Base-by-base conservation (phyloP, 2,329 filamentous ascomycete species). In the Tolypocladium amazonense region DNA sequence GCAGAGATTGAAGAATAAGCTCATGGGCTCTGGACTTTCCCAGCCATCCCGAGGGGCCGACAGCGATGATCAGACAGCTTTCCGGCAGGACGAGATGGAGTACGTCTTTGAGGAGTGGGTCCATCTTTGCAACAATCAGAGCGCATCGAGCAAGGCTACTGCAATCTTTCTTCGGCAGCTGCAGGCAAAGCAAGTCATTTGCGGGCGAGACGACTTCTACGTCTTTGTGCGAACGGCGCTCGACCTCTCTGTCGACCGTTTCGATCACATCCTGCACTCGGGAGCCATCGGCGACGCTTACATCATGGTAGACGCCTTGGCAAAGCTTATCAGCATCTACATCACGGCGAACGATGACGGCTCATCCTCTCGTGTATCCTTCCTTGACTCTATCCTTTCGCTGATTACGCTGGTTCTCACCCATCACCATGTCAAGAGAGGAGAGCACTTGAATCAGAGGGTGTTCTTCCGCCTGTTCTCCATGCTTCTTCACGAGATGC, bases 101-200 rank as follows among this genome's bases (percentile, higher is more conserved):
- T 97, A 99, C 70, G 82, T 97, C 25, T 97, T 99, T 68, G 92
- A 93, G 52, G 94, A 99, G 75, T 99, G 94, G 94, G 84, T 93
- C 35, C 86, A 88, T 61, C 82, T 97, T 9, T 88, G 82, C 75
- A 88, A 88, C 72, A 90, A 91, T 66, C 82, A 86, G n/a, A 85
- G 87, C 65, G 85, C 88, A 4, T 86, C 88, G 4, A 88, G 91
- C 62, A 89, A 88, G 68, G 83, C 87, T 0, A 80, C 86, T 58
- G 77, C 82, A 7, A 84, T 89, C 1, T 97, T 97, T 73, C 83
- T 97, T 54, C 86, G 88, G 67, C 93, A 97, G 72, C 78, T 97
- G 69, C 88, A 93, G 67, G 81, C 86, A 60, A 83, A 84, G 64
- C 83, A 88, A 62, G 79, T 94, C 23, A 83, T 97, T 69, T 83